Evolutionary conservation across 2,329 filamentous ascomycete genomes (phyloP), one percentile per base, ranked within the genome.

Genomic region (Massarina eburnea): DNA sequence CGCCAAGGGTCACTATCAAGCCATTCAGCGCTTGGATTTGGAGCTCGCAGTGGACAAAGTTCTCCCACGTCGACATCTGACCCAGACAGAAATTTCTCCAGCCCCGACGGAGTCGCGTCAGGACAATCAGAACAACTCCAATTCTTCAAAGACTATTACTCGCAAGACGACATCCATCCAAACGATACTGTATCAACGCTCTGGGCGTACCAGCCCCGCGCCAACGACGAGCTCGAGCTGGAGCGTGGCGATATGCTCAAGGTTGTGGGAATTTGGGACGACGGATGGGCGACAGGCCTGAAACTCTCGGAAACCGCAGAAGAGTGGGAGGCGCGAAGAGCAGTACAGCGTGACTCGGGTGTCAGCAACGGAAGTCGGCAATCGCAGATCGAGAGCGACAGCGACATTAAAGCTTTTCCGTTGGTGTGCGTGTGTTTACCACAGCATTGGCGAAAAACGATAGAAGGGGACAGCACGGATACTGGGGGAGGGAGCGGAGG

Each of bases 71-170:
- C 80, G 9, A 57, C 54, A 22, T 68, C 64, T 24, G 59, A 63
- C 26, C 55, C 54, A 29, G 60, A 77, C 66, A 47, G 91, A 81
- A 66, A 85, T 78, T 85, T 89, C 71, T 96, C 91, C 3, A 96
- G 91, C 3, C 90, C 90, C 0, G 88, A 88, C 60, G 91, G 86
- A 20, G 73, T 92, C 50, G 82, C 85, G 19, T 96, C 91, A 60
- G 90, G 92, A 48, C 91, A 96, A 67, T 97, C 92, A 1, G 94
- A 99, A 71, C 94, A 97, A 69, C 76, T 99, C 43, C 86, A 89
- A 3, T 96, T 91, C 66, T 99, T 99, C 82, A 96, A 96, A 67
- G 94, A 99, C 70, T 99, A 99, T 72, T 99, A 99, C 67, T 97
- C 92, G 2, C 86, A 92, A 59, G 94, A 97, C 61, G 91, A 97